Base-by-base conservation (phyloP, 2,329 filamentous ascomycete genomes). In the Exophiala alcalophila region DNA sequence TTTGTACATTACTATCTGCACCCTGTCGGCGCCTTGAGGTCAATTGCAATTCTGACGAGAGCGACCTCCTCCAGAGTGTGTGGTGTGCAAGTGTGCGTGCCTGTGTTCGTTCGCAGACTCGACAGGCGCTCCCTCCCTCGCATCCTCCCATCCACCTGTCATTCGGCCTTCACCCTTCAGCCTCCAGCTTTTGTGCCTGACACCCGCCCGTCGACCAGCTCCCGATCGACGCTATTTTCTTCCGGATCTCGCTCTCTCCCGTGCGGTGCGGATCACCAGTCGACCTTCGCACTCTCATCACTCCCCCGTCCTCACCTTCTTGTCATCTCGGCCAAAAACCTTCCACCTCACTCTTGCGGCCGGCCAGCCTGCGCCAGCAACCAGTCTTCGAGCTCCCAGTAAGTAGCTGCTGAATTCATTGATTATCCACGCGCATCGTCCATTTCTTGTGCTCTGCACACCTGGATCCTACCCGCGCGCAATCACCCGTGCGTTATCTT, bases 171-270 rank as follows among this genome's bases (percentile, higher is more conserved):
- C 36, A n/a, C 12, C 16, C 7, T 31, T 25, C 28, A 11, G 12
- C 10, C 15, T 25, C 14, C 5, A 24, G 21, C 30, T 15, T 15
- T 32, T 30, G 39, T 38, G 27, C 34, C 49, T 43, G 45, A 30
- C 41, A 34, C 21, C 44, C 37, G 34, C 38, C 33, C 43, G 32
- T 33, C 31, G 27, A 21, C 40, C 32, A 44, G 25, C 37, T 33
- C 29, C 15, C 43, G 49, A 52, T 52, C 49, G 49, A 48, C 49
- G 43, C 41, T 45, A 32, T 36, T 16, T 33, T 43, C 34, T 46
- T 39, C 49, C 48, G 29, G 18, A 26, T 43, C 27, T 43, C 34
- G 38, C 36, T 25, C 31, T 40, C 39, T 26, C 33, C 45, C 42
- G 44, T 27, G 45, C 33, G 20, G 49, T n/a, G n/a, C n/a, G n/a